Percentiles rank a stretch among this genome's conserved stretches.
Evolutionary conservation across 2,329 filamentous ascomycete species (phyloP).

Genomic region (Pyrenochaeta sp.): DNA sequence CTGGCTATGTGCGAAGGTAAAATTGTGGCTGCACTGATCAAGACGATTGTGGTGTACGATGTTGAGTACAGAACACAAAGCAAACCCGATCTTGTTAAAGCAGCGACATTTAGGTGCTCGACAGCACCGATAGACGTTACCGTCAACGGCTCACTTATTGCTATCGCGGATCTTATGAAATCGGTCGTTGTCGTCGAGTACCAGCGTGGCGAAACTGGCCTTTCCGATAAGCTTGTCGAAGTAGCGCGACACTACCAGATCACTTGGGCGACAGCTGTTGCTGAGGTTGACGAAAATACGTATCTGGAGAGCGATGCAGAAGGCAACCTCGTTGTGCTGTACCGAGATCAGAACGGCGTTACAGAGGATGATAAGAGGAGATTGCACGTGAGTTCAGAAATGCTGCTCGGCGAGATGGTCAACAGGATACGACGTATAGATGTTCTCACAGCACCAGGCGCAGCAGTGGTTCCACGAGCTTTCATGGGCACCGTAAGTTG

Average conservation of each 20-base stretch:
- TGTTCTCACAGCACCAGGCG: constrained; percentile 69
- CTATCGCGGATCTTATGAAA: constrained; percentile 93
- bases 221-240: constrained; percentile 73
- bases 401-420: constrained; percentile 90
- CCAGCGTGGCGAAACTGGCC: constrained; percentile 63
- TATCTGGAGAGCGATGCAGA: constrained; percentile 88
- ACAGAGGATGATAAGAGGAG: constrained; percentile 76
- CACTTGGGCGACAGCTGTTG: constrained; percentile 82
- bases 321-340: constrained; percentile 85
- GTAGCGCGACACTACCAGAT: constrained; percentile 82
- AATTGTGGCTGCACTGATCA: constrained; percentile 87
- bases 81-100: constrained; percentile 68
- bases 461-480: constrained; percentile 79
- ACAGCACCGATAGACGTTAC: constrained; percentile 85
- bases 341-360: constrained; percentile 75
- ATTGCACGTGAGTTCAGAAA: constrained; percentile 79
- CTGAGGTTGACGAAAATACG: constrained; percentile 73
- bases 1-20: constrained; percentile 75
- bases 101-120: constrained; percentile 80
- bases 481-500: constrained; percentile 84
- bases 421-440: constrained; percentile 83
- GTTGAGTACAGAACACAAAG: constrained; percentile 64
- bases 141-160: constrained; percentile 77
- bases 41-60: constrained; percentile 74
- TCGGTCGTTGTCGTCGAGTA: constrained; percentile 83